Evolutionary conservation across 345 rosid species (phyloP).

Genomic region (Populus pruinosa): DNA sequence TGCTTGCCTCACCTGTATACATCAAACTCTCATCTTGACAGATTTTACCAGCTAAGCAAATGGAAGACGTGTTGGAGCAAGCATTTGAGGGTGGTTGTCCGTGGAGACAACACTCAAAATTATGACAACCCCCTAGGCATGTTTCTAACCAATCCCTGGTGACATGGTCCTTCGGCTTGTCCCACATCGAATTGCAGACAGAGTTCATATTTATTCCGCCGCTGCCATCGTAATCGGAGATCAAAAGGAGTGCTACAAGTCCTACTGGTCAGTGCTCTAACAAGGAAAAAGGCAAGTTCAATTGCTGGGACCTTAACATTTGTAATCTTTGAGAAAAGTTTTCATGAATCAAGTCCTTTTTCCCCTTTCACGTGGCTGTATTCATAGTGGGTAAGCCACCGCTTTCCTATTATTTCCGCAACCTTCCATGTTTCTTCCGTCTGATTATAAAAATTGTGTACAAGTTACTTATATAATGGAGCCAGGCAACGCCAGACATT

Average conservation of each 20-base stretch:
- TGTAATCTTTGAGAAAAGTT: background rate
- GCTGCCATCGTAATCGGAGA: conserved; percentile 12
- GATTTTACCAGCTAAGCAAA: conserved; percentile 79
- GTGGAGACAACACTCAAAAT: conserved; percentile 72
- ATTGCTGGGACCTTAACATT: background rate
- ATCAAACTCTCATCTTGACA: conserved; percentile 19
- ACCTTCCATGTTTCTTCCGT: background rate
- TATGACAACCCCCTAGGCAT: conserved; percentile 37
- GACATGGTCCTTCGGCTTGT: background rate
- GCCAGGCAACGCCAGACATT: background rate
- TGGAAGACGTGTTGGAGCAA: conserved; percentile 93
- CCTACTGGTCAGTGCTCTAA: background rate
- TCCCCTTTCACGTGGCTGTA: background rate
- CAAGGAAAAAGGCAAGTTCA: background rate
- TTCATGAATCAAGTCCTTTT: background rate
- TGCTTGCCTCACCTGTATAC: background rate
- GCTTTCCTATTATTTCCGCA: background rate
- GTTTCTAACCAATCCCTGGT: background rate
- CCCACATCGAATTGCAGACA: background rate
- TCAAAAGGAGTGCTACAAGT: background rate
- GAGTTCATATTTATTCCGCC: background rate
- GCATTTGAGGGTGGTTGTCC: conserved; percentile 98
- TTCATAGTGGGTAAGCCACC: background rate
- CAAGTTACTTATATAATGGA: conserved; percentile 11
- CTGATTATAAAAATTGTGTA: conserved; percentile 3